Conservation (phyloP, 331 rosid genomes). For the Phaseolus coccineus region DNA sequence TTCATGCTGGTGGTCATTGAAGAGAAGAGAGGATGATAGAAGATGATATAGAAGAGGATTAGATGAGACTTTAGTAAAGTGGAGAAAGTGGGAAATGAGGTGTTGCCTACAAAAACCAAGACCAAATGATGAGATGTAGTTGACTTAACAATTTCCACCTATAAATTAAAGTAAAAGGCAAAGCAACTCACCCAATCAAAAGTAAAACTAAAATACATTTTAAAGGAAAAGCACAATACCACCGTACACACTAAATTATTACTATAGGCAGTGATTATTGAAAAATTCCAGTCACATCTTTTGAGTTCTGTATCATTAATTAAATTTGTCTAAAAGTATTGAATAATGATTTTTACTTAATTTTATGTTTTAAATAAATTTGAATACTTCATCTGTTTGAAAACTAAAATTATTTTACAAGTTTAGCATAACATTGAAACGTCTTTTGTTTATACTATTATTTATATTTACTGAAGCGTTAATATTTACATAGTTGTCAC, state of each 20-base stretch:
- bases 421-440: too few species aligned
- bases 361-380: too few species aligned
- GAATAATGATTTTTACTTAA: too few species aligned
- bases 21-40: slow-evolving; percentile 45
- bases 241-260: slow-evolving; percentile 8
- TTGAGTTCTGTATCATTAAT: too few species aligned
- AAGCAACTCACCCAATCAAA: slow-evolving; percentile 5
- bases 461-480: too few species aligned
- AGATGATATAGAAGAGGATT: slow-evolving; percentile 64
- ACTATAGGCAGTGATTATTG: not conserved
- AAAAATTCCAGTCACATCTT: not conserved
- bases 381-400: too few species aligned
- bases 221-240: not conserved
- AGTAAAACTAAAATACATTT: not conserved
- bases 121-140: slow-evolving; percentile 96
- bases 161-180: slow-evolving; percentile 38
- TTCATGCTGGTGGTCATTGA: slow-evolving; percentile 85
- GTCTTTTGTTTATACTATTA: too few species aligned
- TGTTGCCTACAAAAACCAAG: slow-evolving; percentile 86
- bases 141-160: slow-evolving; percentile 69
- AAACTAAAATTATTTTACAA: too few species aligned
- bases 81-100: slow-evolving; percentile 81
- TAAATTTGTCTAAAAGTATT: too few species aligned
- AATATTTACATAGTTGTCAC: too few species aligned
- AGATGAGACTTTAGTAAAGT: slow-evolving; percentile 33